phyloP scores from a whole-genome alignment of 768 basidiomycete genomes.

The Lenzites betulinus region DNA sequence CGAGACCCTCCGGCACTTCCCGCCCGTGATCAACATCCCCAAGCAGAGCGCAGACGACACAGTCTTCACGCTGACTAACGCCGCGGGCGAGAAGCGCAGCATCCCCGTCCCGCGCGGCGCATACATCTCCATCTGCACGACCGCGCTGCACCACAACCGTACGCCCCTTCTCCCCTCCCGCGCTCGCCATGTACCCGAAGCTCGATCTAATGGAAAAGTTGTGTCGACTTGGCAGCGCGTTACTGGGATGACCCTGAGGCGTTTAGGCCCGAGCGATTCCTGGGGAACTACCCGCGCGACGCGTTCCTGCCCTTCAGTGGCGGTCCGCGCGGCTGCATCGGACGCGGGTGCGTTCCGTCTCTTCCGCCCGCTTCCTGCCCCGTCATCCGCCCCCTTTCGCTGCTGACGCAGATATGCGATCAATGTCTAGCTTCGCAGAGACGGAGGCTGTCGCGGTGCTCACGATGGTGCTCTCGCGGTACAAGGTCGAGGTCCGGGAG shows the following conservation, averaged over 20 bases:
- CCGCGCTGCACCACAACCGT: conserved; percentile 36
- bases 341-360: conserved; percentile 42
- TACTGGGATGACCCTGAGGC: conserved; percentile 41
- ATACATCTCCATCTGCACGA: conserved; percentile 20
- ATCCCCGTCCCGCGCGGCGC: conserved; percentile 30
- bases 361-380: too few relatives aligned
- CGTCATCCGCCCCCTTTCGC: background rate
- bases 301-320: conserved; percentile 56
- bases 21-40: conserved; percentile 28
- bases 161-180: background rate
- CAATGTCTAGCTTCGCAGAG: conserved; percentile 44
- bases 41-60: conserved; percentile 27
- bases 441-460: conserved; percentile 52
- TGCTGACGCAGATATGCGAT: background rate
- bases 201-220: background rate
- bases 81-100: conserved; percentile 24
- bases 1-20: conserved; percentile 36
- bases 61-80: conserved; percentile 20
- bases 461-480: conserved; percentile 48
- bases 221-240: conserved; percentile 27
- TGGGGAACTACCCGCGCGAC: conserved; percentile 55
- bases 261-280: conserved; percentile 47
- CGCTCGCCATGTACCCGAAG: too few relatives aligned
- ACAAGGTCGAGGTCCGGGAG: conserved; percentile 41
- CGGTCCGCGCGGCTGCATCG: conserved; percentile 50